Base-by-base conservation (phyloP, 2,329 filamentous ascomycete genomes). In the Colletotrichum somersetense region DNA sequence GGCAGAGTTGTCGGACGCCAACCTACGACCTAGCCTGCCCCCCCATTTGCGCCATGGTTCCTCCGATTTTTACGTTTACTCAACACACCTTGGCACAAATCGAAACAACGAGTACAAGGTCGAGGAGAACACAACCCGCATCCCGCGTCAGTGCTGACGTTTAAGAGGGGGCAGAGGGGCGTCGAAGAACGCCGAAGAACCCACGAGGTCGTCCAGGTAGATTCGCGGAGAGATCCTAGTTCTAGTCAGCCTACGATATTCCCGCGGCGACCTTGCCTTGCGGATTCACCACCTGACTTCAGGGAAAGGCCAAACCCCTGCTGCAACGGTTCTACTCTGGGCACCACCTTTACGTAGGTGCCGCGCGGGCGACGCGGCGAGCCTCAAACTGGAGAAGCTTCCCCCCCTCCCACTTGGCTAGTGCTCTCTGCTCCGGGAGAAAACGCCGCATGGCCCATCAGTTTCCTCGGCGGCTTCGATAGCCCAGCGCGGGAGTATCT, bases 1-100 rank as follows among this genome's bases (percentile, higher is more conserved):
- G n/a, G n/a, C 56, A 26, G 48, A 64, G 62, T 55, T 64, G 62
- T 33, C 48, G 35, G 35, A 64, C 48, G 48, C 46, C 48, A 55
- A 44, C 48, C 46, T 64, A 53, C 35, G 30, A 59, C 14, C 18
- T 20, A 44, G 7, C 48, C 18, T 33, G 33, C 44, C 33, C 20
- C 59, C n/a, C 12, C 46, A 14, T 40, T n/a, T 57, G n/a, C 2
- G 30, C 48, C 62, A 40, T 6, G 23, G 46, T 55, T 62, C 20
- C 58, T 62, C 58, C 35, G 18, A 62, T 35, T 38, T 62, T 26
- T 38, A n/a, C 26, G 26, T 65, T 46, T 65, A 44, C 18, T 38
- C 26, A 46, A 65, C 40, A 23, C 38, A 65, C n/a, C 52, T 56
- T 46, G 26, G 38, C 38, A 38, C 3, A 65, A 64, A 14, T 42